Evolutionary conservation across 1,284 basidiomycete genomes (phyloP), one percentile per base, ranked within the genome.

Genomic region (Trametes hirsuta): DNA sequence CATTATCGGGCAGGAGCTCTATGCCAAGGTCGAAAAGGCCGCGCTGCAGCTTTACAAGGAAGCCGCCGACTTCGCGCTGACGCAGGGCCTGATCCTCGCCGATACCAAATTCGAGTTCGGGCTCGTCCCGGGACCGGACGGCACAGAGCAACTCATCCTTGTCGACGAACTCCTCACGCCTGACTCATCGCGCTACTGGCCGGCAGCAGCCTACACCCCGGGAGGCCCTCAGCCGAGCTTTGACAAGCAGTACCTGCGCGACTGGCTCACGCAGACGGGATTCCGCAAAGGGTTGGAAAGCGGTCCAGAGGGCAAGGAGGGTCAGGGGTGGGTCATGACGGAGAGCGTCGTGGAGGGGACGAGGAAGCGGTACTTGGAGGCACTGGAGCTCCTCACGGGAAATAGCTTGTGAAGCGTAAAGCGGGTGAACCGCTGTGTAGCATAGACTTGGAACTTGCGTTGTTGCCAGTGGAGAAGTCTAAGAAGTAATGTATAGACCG

Each of bases 131-230:
- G 66, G 84, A 83, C 57, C 73, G 14, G 68, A 70, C 45, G 65
- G 70, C 21, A 36, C 47, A 63, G 81, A 84, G 36, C 71, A 84
- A 39, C 82, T 98, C 50, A 93, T 97, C 67, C 84, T 99, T 42
- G 90, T 99, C 65, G 97, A 99, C 75, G 97, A 99, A 73, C 87
- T 94, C 15, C 85, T 99, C 53, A 99, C 97, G 0, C 96, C 97
- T 6, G 97, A 99, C 76, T 97, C 95, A 22, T 98, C 95, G 18
- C 86, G 97, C 42, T 99, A 98, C 81, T 99, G 97, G 97, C 90
- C 94, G 1, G 81, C 87, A 0, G 81, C 79, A 12, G 83, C 79
- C 2, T 99, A 97, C 77, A 76, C 78, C 41, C 81, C 86, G 2
- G 97, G 97, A 9, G 80, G 83, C 30, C 78, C 87, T 0, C 97